Evolutionary conservation across 2,329 filamentous ascomycete species (phyloP).

Genomic region (Myriosclerotinia duriaeana): DNA sequence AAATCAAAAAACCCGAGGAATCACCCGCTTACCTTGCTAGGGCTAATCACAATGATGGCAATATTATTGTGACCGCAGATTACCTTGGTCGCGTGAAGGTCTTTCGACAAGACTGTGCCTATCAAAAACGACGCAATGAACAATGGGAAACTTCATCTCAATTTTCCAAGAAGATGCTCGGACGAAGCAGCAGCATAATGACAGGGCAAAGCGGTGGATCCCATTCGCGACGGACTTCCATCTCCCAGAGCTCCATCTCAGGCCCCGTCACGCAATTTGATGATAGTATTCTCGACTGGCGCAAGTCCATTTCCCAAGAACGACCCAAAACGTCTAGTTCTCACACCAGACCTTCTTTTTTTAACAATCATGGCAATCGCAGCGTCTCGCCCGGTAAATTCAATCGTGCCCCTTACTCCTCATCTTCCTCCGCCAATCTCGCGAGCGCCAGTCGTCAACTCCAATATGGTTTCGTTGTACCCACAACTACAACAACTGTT

Average conservation of each 20-base stretch:
- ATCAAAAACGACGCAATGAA: conserved; percentile 71
- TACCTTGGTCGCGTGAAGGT: conserved; percentile 88
- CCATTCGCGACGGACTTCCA: conserved; percentile 47
- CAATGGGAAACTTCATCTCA: conserved; percentile 75
- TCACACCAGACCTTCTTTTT: conserved; percentile 10
- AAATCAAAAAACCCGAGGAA: conserved; percentile 56
- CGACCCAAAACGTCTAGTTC: conserved; percentile 43
- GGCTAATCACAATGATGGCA: conserved; percentile 73
- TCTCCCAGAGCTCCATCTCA: conserved; percentile 38
- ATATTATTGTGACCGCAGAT: conserved; percentile 91
- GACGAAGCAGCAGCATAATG: conserved; percentile 39
- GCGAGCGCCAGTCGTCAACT: conserved; percentile 37
- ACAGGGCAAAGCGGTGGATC: conserved; percentile 51
- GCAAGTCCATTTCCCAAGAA: conserved; percentile 62
- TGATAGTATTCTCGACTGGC: conserved; percentile 84
- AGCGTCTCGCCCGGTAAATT: conserved; percentile 52
- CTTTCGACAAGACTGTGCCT: conserved; percentile 84
- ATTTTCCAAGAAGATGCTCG: conserved; percentile 55
- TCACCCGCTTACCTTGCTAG: conserved; percentile 76
- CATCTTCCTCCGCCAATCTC: conserved; percentile 33
- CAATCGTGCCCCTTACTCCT: conserved; percentile 40
- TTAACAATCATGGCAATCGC: conserved; percentile 48
- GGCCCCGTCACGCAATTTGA: conserved; percentile 52
- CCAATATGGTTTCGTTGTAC: conserved; percentile 30
- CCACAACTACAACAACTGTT: conserved; percentile 11